Conservation (phyloP, 2,329 filamentous ascomycete genomes). For the Fusarium hostae region DNA sequence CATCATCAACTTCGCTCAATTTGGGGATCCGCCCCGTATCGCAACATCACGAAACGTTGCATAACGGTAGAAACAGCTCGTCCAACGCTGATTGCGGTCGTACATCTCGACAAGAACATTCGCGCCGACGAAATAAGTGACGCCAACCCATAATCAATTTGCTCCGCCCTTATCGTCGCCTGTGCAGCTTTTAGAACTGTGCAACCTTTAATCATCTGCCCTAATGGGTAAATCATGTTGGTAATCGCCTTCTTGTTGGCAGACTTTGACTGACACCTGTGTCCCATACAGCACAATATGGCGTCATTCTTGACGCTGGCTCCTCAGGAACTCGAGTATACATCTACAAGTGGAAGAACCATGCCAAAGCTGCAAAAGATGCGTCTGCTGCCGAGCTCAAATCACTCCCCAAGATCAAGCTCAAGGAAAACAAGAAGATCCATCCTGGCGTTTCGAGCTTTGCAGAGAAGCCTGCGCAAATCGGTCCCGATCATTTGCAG, state of each 20-base stretch:
- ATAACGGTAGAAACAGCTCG: constrained; percentile 5
- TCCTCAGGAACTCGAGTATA: constrained; percentile 96
- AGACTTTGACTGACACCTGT: constrained; percentile 29
- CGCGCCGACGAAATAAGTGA: neutral
- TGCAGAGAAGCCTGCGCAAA: constrained; percentile 76
- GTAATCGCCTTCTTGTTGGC: constrained; percentile 26
- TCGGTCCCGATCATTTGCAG: constrained; percentile 85
- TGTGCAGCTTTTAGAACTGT: neutral
- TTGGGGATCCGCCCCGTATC: constrained; percentile 22
- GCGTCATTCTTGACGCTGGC: constrained; percentile 95
- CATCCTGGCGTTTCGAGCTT: constrained; percentile 94
- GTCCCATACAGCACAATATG: constrained; percentile 72
- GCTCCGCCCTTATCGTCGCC: neutral
- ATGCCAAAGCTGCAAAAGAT: constrained; percentile 70
- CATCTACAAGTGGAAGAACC: constrained; percentile 93
- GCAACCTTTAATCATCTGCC: constrained; percentile 13
- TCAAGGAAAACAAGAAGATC: constrained; percentile 92
- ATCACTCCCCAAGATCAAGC: constrained; percentile 81
- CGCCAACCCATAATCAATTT: neutral
- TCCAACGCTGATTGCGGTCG: neutral
- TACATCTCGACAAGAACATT: neutral
- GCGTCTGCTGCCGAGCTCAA: constrained; percentile 57
- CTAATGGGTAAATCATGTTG: constrained; percentile 53
- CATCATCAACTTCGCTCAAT: constrained; percentile 15
- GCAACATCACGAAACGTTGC: constrained; percentile 18